A percentile compares a stretch with the other conserved stretches of the same genome.
phyloP scores from a whole-genome alignment of 2,329 filamentous ascomycete genomes.

The Arthrobotrys pseudoclavata region DNA sequence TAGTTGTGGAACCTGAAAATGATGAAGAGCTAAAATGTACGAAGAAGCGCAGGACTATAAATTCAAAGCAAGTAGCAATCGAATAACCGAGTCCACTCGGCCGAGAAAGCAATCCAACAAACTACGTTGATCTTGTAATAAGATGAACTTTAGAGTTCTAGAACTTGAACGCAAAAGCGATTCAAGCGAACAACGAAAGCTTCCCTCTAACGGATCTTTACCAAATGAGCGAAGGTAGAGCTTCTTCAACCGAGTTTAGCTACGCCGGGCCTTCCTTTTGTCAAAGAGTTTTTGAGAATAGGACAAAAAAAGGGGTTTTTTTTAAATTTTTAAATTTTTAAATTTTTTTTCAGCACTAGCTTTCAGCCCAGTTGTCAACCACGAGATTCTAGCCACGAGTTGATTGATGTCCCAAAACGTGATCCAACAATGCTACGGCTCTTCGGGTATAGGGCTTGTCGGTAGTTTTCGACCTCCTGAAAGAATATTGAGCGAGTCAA shows the following conservation, averaged over 20 bases:
- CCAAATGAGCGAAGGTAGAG: slow-evolving; percentile 11
- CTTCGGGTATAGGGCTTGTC: slow-evolving; percentile 24
- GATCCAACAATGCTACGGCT: slow-evolving; percentile 15
- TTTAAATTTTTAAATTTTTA: too few species aligned
- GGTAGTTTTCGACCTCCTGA: slow-evolving; percentile 10
- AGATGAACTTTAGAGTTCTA: slow-evolving; percentile 29
- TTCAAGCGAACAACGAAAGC: slow-evolving; percentile 17
- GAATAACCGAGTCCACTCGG: slow-evolving; percentile 32
- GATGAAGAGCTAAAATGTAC: background rate
- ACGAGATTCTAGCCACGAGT: slow-evolving; percentile 48
- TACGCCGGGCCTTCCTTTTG: slow-evolving; percentile 30
- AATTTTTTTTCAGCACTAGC: slow-evolving; percentile 33
- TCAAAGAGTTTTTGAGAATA: background rate
- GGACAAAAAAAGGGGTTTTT: slow-evolving; percentile 24
- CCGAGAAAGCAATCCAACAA: slow-evolving; percentile 35
- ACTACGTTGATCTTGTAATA: slow-evolving; percentile 32
- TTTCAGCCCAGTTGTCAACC: slow-evolving; percentile 26
- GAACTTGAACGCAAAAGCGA: slow-evolving; percentile 31
- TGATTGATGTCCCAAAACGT: slow-evolving; percentile 16
- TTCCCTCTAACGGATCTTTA: slow-evolving; percentile 25
- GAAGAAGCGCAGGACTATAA: slow-evolving; percentile 25
- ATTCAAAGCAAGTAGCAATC: slow-evolving; percentile 33
- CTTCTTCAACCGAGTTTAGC: slow-evolving; percentile 29
- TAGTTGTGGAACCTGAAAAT: slow-evolving; percentile 4
- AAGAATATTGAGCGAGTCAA: slow-evolving; percentile 2